A percentile compares a stretch with the other conserved stretches of the same genome.
Conservation (phyloP, 2,329 filamentous ascomycete species). For the Metarhizium robertsii region DNA sequence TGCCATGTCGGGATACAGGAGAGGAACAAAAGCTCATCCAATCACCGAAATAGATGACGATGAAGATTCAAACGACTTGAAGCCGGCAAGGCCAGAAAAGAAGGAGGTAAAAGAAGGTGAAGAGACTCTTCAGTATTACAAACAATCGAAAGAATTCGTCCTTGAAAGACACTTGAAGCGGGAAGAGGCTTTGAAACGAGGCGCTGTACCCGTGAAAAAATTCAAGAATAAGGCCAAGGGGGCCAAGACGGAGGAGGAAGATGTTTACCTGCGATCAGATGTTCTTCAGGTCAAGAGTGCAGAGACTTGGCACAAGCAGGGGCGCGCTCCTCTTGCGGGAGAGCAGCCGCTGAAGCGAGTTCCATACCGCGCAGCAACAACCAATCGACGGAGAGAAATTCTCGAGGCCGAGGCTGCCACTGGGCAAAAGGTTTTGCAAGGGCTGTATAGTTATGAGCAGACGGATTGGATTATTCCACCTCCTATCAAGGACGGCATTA, state of each 20-base stretch:
- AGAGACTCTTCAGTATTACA: slow-evolving; percentile 82
- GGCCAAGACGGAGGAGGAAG: slow-evolving; percentile 62
- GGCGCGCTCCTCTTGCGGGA: slow-evolving; percentile 62
- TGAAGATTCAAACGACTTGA: slow-evolving; percentile 71
- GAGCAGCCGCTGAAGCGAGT: slow-evolving; percentile 75
- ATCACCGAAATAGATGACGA: slow-evolving; percentile 65
- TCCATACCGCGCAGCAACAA: slow-evolving; percentile 82
- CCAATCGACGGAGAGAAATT: slow-evolving; percentile 78
- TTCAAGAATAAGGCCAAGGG: slow-evolving; percentile 72
- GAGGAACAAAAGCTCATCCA: slow-evolving; percentile 38
- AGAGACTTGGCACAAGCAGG: slow-evolving; percentile 98
- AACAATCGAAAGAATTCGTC: slow-evolving; percentile 75
- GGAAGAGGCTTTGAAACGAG: slow-evolving; percentile 74
- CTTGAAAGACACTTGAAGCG: slow-evolving; percentile 79
- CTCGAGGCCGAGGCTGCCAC: slow-evolving; percentile 73
- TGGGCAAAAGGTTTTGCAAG: slow-evolving; percentile 78
- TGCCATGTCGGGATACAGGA: slow-evolving; percentile 63
- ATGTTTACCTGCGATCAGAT: slow-evolving; percentile 71
- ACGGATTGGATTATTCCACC: slow-evolving; percentile 93
- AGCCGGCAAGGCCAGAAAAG: slow-evolving; percentile 61
- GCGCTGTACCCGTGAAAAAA: slow-evolving; percentile 58
- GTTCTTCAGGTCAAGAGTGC: slow-evolving; percentile 80
- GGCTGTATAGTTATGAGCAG: slow-evolving; percentile 73
- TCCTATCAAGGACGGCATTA: slow-evolving; percentile 73
- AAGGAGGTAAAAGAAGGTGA: slow-evolving; percentile 65